These are phyloP conservation scores for Moringa oleifera DNA, from an alignment of 345 rosid genomes.

Conservation along the genomic window DNA sequence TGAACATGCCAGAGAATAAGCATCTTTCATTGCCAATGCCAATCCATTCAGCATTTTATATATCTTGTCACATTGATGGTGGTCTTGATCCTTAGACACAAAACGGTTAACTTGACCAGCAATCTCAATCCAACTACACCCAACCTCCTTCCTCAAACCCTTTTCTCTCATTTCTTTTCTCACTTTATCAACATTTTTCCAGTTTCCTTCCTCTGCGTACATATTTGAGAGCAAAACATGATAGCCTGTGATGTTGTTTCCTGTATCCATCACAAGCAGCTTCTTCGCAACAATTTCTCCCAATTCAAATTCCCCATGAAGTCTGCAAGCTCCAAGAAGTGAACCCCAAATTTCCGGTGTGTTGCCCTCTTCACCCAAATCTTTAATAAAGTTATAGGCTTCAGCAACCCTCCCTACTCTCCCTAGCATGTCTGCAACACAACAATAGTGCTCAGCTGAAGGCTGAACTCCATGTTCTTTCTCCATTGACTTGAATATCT, in stretches of 20 bases:
- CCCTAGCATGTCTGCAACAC: slow-evolving; percentile 83
- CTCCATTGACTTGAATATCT: slow-evolving; percentile 59
- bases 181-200: slow-evolving; percentile 61
- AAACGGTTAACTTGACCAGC: slow-evolving; percentile 53
- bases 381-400: slow-evolving; percentile 71
- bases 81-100: slow-evolving; percentile 60
- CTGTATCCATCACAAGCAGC: slow-evolving; percentile 41
- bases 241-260: slow-evolving; percentile 46
- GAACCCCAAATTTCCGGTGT: slow-evolving; percentile 82
- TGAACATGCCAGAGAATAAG: slow-evolving; percentile 9
- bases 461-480: slow-evolving; percentile 51
- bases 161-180: slow-evolving; percentile 71
- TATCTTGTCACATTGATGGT: slow-evolving; percentile 44
- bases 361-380: slow-evolving; percentile 63
- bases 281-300: slow-evolving; percentile 57
- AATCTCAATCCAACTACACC: slow-evolving; percentile 66
- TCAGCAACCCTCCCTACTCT: slow-evolving; percentile 73
- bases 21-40: slow-evolving; percentile 45
- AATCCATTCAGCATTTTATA: slow-evolving; percentile 49
- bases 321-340: slow-evolving; percentile 71
- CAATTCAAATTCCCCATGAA: slow-evolving; percentile 55
- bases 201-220: slow-evolving; percentile 71
- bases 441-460: slow-evolving; percentile 67
- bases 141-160: slow-evolving; percentile 70
- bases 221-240: slow-evolving; percentile 84